Evolutionary conservation across 768 basidiomycete genomes (phyloP), one percentile per base, ranked within the genome.

Genomic region (Mycena olivaceomarginata): DNA sequence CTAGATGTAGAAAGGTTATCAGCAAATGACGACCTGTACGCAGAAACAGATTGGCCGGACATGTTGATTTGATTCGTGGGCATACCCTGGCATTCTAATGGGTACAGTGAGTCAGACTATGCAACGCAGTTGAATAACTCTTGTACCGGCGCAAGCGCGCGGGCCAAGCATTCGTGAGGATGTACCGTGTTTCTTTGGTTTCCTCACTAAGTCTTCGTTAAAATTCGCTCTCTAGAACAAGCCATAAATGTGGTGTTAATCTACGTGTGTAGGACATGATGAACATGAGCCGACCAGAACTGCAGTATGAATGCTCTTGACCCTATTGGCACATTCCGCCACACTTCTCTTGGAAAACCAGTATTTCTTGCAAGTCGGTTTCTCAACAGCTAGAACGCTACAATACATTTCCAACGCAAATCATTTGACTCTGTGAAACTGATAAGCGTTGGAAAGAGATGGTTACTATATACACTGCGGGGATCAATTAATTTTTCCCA

Each of bases 341-440:
- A 57, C 53, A 51, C 39, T 12, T 11, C 13, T n/a, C 15, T 51
- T 56, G 65, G 48, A 15, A 13, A 25, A 15, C 22, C 65, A 22
- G 15, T 48, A 51, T 37, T 67, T 22, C 15, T 67, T 51, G 31
- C 45, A 51, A 31, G 65, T 16, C 15, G 11, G 45, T 4, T 10
- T 57, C 15, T 16, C 13, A 8, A 4, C 8, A 15, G 39, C 39
- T 40, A 20, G 57, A 16, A 69, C 4, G 20, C 53, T 51, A 40
- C 56, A 66, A 22, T 66, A 48, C 16, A 69, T 69, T 10, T 40
- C 20, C 7, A 53, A 56, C 51, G 53, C 39, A n/a, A 53, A 56
- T 10, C 20, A 53, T 45, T 57, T 57, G 20, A 69, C 51, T n/a
- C 67, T 68, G 64, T 31, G 31, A 1, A 20, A 25, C 5, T 18